These are phyloP conservation scores for Obelidium mucronatum DNA, from an alignment of 192 early-diverging fungal genomes.

Conservation along the genomic window DNA sequence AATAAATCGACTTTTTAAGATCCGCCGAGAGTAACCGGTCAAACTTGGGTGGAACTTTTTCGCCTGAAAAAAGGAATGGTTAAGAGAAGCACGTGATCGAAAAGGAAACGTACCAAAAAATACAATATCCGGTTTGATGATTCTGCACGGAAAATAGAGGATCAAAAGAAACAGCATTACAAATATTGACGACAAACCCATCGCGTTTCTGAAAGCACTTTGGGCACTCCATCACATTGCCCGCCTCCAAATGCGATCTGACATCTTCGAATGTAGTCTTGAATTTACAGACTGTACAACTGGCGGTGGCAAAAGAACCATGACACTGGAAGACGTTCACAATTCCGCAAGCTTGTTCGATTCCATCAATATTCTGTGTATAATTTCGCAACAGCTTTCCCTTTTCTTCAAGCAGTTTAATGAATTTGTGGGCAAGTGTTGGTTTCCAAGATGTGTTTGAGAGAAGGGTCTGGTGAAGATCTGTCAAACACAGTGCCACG, in stretches of 20 bases:
- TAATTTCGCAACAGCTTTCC: conserved; percentile 92
- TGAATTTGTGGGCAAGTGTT: conserved; percentile 85
- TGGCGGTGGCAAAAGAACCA: conserved; percentile 95
- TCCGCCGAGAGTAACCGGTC: conserved; percentile 76
- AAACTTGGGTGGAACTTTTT: conserved; percentile 85
- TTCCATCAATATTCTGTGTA: conserved; percentile 97
- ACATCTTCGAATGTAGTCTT: conserved; percentile 80
- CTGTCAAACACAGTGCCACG: too few relatives aligned
- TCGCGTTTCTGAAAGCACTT: conserved; percentile 22
- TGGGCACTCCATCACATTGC: conserved; percentile 15
- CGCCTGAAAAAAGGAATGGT: too few relatives aligned
- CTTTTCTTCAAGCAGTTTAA: conserved; percentile 86
- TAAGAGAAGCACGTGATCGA: too few relatives aligned
- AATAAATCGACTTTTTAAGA: conserved; percentile 82
- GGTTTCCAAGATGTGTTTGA: conserved; percentile 89
- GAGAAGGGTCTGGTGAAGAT: not conserved
- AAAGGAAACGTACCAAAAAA: too few relatives aligned
- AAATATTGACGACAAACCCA: conserved; percentile 5
- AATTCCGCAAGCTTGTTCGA: conserved; percentile 90
- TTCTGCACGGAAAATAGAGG: not conserved
- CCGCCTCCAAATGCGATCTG: conserved; percentile 44
- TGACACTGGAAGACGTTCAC: conserved; percentile 86
- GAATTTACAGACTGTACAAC: conserved; percentile 85
- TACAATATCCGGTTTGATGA: conserved; percentile 96
- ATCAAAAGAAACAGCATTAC: not conserved